Evolutionary conservation across 306 rosid species (phyloP).

Genomic region (Quercus gilva): DNA sequence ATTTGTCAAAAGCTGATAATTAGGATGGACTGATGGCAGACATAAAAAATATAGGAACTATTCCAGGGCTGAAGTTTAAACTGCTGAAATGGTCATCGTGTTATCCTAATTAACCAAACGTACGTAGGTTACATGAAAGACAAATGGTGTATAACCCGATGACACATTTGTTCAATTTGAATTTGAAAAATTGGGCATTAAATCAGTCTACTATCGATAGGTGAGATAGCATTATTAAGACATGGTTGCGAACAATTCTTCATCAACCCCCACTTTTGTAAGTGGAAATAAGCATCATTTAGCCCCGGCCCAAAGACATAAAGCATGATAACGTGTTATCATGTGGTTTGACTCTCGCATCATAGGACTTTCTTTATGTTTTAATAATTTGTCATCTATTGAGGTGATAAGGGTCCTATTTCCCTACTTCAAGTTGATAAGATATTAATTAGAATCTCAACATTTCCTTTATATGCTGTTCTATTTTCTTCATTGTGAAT

Average conservation of each 20-base stretch:
- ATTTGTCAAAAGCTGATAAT: not conserved
- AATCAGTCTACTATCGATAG: not conserved
- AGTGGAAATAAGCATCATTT: not conserved
- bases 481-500: not conserved
- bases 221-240: not conserved
- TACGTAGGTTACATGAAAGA: not conserved
- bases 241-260: no score
- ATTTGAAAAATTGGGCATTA: not conserved
- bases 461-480: not conserved
- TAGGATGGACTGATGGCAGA: not conserved
- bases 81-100: not conserved
- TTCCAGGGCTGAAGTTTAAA: not conserved
- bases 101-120: not conserved
- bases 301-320: not conserved
- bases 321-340: not conserved
- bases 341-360: not conserved
- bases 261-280: no score
- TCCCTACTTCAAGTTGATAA: not conserved
- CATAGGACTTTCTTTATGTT: no score
- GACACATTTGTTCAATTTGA: not conserved
- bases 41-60: not conserved
- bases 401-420: not conserved
- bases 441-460: not conserved
- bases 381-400: not conserved
- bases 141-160: not conserved